These are phyloP conservation scores for Rhynchospora breviuscula DNA, from an alignment of 176 grass and related monocot genomes.

Conservation along the genomic window DNA sequence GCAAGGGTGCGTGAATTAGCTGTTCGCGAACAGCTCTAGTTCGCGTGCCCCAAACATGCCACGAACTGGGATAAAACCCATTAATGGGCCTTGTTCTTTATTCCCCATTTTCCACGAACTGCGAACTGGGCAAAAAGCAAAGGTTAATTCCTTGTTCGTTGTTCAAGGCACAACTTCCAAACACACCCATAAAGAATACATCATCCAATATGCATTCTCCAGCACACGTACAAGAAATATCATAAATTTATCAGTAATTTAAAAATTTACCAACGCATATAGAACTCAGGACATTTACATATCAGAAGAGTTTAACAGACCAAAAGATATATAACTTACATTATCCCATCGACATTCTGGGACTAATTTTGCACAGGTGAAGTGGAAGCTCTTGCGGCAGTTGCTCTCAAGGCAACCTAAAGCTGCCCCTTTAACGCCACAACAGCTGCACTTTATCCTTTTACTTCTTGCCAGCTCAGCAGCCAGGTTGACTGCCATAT, in stretches of 20 bases:
- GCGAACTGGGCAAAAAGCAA: too few relatives aligned
- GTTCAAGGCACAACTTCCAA: too few relatives aligned
- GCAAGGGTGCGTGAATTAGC: too few relatives aligned
- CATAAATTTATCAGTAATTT: background rate
- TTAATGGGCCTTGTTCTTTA: too few relatives aligned
- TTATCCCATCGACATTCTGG: conserved; percentile 85
- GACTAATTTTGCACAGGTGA: conserved; percentile 80
- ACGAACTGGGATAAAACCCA: too few relatives aligned
- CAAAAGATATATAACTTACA: conserved; percentile 43
- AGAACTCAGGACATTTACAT: background rate
- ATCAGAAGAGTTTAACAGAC: background rate
- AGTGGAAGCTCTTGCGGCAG: conserved; percentile 87
- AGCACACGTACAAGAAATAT: background rate
- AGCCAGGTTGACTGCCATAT: conserved; percentile 55
- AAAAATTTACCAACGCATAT: background rate
- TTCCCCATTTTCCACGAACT: too few relatives aligned
- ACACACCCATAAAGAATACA: too few relatives aligned
- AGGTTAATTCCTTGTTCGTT: too few relatives aligned
- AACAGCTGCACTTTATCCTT: conserved; percentile 85
- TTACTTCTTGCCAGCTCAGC: conserved; percentile 76
- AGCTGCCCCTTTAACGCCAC: conserved; percentile 86
- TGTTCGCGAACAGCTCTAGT: too few relatives aligned
- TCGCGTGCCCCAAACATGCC: too few relatives aligned
- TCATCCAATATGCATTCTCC: background rate
- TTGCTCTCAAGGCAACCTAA: conserved; percentile 79